Percentiles rank a stretch among this genome's conserved stretches.
Evolutionary conservation across 2,329 filamentous ascomycete genomes (phyloP).

Genomic region (Colletotrichum sp.): DNA sequence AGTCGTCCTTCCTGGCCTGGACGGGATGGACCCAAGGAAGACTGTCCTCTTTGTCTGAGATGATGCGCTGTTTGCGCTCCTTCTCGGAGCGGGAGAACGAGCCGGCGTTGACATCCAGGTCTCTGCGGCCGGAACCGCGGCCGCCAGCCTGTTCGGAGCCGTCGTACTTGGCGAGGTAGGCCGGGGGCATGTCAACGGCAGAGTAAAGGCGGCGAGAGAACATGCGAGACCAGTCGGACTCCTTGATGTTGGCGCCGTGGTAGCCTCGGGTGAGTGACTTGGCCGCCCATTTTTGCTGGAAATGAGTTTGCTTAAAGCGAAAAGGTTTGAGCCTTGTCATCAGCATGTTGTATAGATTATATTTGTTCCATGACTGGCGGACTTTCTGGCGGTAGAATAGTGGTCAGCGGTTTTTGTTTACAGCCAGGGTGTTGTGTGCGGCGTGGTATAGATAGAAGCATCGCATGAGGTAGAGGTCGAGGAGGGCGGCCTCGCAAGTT

Average conservation of each 20-base stretch:
- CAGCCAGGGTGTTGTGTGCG: neutral
- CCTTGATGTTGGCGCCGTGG: slow-evolving; percentile 92
- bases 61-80: neutral
- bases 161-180: slow-evolving; percentile 80
- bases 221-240: slow-evolving; percentile 93
- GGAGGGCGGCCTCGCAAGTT: neutral
- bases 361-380: slow-evolving; percentile 96
- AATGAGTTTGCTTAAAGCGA: slow-evolving; percentile 70
- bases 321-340: slow-evolving; percentile 53
- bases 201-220: slow-evolving; percentile 83
- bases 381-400: slow-evolving; percentile 68
- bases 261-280: slow-evolving; percentile 86
- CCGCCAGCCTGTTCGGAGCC: slow-evolving; percentile 85
- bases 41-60: neutral
- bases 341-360: slow-evolving; percentile 90
- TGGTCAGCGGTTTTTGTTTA: neutral
- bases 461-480: neutral
- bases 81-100: slow-evolving; percentile 24
- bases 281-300: slow-evolving; percentile 97
- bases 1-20: neutral
- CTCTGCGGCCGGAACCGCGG: slow-evolving; percentile 72
- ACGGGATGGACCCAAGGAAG: neutral
- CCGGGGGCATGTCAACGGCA: slow-evolving; percentile 84
- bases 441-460: neutral
- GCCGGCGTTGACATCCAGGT: slow-evolving; percentile 24